Base-by-base conservation (phyloP, 2,329 filamentous ascomycete genomes). In the Clonostachys byssicola region DNA sequence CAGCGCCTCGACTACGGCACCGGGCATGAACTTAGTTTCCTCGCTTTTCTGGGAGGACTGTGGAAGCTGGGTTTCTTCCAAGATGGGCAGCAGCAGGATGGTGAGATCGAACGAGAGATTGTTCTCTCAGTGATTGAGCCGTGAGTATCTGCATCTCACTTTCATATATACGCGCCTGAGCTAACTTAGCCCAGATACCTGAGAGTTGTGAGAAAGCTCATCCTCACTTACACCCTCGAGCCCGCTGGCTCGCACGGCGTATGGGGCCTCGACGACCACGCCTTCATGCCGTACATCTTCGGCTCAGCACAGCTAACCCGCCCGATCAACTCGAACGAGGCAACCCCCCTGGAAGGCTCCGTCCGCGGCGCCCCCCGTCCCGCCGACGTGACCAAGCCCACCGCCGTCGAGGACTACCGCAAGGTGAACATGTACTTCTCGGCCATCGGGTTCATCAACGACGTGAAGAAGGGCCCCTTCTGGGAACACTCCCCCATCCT, bases 261-360 rank as follows among this genome's bases (percentile, higher is more conserved):
- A 17, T 99, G 94, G 94, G 94, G 94, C 17, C 77, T 99, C n/a
- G 94, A 99, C 62, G 94, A 99, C 64, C 92, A 99, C 67, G 92
- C 84, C 9, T 97, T 99, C 64, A 67, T 94, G 23, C 88, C 94
- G 0, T 99, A 97, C 65, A 89, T 99, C 48, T 92, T 97, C 53
- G 94, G 94, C 34, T 96, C 92, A 3, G 92, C 94, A 0, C 94
- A 99, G 62, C 75, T 95, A 39, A 86, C 86, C 10, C 86, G 90
- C 1, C 80, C 92, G 2, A 88, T 96, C 53, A 70, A 73, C 30
- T 18, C 47, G 12, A 74, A 80, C 1, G 64, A 72, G 3, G 65
- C 78, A 3, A 87, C 89, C 58, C 89, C 89, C 0, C 75, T 81
- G 2, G 90, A 95, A 67, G 91, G 92, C 10, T 95, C 92, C 4